Evolutionary conservation across 106 monocot genomes (phyloP).

Genomic region (Apostasia shenzhenica): DNA sequence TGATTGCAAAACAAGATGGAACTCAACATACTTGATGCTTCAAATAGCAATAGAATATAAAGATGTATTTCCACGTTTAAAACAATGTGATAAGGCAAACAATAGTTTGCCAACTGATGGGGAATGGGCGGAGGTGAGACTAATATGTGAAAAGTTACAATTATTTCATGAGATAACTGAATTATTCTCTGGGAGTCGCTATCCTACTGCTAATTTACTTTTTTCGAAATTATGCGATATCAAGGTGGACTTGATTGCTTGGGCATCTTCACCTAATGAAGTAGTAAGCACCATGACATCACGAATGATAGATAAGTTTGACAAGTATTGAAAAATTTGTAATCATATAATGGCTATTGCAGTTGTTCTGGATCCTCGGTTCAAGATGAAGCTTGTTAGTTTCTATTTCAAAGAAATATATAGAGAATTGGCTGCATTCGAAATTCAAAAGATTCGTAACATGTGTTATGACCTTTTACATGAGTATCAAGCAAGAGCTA

Average conservation of each 20-base stretch:
- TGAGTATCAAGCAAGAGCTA: conserved; percentile 29
- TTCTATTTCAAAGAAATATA: conserved; percentile 35
- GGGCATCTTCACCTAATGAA: too few species aligned
- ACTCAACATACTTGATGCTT: conserved; percentile 48
- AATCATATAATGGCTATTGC: conserved; percentile 22
- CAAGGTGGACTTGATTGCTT: too few species aligned
- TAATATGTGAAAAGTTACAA: conserved; percentile 38
- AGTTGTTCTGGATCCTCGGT: conserved; percentile 20
- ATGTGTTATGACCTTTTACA: conserved; percentile 39
- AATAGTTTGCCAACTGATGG: conserved; percentile 17
- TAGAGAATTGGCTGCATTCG: conserved; percentile 33
- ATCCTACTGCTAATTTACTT: too few species aligned
- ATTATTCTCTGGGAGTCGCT: conserved; percentile 20
- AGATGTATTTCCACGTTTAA: conserved; percentile 36
- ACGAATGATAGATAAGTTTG: conserved; percentile 52
- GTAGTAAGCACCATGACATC: conserved; percentile 29
- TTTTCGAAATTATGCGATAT: too few species aligned
- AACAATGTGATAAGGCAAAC: conserved; percentile 29
- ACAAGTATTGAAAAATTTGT: conserved; percentile 66
- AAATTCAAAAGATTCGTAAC: conserved; percentile 50
- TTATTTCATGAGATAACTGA: conserved; percentile 42
- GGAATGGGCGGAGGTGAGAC: conserved; percentile 64
- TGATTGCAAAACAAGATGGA: conserved; percentile 44
- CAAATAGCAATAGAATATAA: conserved; percentile 44
- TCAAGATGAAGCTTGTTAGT: conserved; percentile 26